phyloP scores from a whole-genome alignment of 2,329 filamentous ascomycete species.

The Sporothrix euskadiensis region DNA sequence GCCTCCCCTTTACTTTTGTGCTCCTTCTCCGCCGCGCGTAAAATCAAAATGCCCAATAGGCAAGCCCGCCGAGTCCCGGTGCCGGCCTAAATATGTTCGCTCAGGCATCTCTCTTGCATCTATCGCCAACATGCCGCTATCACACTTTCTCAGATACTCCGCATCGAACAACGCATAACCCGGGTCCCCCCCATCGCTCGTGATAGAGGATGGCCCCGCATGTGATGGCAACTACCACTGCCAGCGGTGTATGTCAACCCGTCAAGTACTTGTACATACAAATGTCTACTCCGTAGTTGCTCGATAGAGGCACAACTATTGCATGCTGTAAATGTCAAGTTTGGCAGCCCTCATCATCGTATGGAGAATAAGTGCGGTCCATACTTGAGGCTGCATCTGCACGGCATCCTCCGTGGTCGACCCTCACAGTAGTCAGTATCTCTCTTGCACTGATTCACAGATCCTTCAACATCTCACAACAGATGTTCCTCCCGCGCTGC shows the following conservation, averaged over 20 bases:
- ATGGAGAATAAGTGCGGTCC: not conserved
- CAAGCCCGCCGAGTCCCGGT: constrained; percentile 21
- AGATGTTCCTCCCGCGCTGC: not conserved
- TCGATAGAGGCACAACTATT: not conserved
- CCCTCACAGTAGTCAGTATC: not conserved
- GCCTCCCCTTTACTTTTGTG: not conserved
- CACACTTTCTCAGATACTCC: not conserved
- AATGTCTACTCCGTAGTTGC: not conserved
- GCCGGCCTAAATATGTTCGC: constrained; percentile 9
- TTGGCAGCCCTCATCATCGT: not conserved
- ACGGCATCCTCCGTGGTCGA: constrained; percentile 8
- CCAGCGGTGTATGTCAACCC: not conserved
- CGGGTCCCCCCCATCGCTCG: not conserved
- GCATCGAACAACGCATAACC: constrained; percentile 15
- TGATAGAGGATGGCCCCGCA: constrained; percentile 8
- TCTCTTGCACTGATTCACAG: not conserved
- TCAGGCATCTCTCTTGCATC: not conserved
- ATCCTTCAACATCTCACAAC: constrained; percentile 7
- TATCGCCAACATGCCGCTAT: not conserved
- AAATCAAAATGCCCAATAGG: constrained; percentile 19
- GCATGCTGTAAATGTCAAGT: not conserved
- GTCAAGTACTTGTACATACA: not conserved
- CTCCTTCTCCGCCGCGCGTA: not conserved
- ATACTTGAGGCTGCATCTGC: not conserved
- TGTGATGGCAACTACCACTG: constrained; percentile 15